Conservation (phyloP, 2,329 filamentous ascomycete species). For the Fusarium sarcochroum region DNA sequence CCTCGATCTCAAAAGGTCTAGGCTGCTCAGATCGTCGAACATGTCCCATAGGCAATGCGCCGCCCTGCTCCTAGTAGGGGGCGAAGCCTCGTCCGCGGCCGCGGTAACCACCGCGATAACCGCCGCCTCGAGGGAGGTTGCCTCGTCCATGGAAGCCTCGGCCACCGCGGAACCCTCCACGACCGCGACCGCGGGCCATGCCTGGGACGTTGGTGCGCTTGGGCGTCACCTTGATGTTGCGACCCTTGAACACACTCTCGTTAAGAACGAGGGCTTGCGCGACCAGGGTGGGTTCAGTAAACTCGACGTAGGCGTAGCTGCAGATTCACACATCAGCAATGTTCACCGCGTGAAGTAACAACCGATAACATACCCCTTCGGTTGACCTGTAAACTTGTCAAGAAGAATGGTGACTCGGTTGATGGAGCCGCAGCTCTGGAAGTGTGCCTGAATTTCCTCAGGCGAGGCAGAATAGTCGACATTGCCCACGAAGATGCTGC, state of each 20-base stretch:
- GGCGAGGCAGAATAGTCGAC: slow-evolving; percentile 98
- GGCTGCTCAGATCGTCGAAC: slow-evolving; percentile 37
- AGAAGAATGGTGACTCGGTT: slow-evolving; percentile 97
- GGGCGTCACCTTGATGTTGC: slow-evolving; percentile 93
- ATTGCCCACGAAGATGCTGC: slow-evolving; percentile 98
- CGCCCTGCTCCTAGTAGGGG: slow-evolving; percentile 70
- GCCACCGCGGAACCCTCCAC: slow-evolving; percentile 54
- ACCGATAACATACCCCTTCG: slow-evolving; percentile 85
- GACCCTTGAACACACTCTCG: slow-evolving; percentile 94
- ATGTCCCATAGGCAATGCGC: slow-evolving; percentile 38
- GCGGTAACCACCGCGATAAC: slow-evolving; percentile 77
- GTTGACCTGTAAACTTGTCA: slow-evolving; percentile 98
- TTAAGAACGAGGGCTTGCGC: slow-evolving; percentile 95
- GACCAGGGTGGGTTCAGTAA: slow-evolving; percentile 92
- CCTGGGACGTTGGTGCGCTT: slow-evolving; percentile 98
- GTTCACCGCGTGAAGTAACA: neutral
- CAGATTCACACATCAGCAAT: slow-evolving; percentile 34
- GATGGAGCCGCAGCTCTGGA: slow-evolving; percentile 96
- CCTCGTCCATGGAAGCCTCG: slow-evolving; percentile 68
- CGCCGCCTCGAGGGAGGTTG: slow-evolving; percentile 62
- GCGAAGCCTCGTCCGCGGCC: slow-evolving; percentile 75
- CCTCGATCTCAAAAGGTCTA: slow-evolving; percentile 45
- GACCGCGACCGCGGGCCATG: slow-evolving; percentile 83
- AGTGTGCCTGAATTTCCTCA: slow-evolving; percentile 96
- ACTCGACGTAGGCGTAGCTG: slow-evolving; percentile 99